Percentiles rank a stretch among this genome's conserved stretches.
phyloP scores from a whole-genome alignment of 805 yeast species.

The Danielozyma ontarioensis region DNA sequence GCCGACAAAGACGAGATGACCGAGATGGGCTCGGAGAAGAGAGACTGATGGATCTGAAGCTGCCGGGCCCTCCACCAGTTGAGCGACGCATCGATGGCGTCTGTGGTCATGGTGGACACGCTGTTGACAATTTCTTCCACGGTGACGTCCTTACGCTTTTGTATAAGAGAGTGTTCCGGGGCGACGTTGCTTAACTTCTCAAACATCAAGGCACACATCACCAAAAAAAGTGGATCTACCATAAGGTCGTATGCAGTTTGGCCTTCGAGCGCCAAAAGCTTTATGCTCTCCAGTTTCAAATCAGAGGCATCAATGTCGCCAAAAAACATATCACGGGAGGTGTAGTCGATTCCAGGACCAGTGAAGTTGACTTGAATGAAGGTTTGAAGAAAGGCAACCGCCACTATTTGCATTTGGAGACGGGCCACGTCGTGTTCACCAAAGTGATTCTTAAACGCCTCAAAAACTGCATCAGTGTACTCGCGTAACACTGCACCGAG shows the following conservation, averaged over 20 bases:
- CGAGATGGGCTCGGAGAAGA: constrained; percentile 60
- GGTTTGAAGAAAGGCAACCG: constrained; percentile 58
- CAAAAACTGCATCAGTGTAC: constrained; percentile 11
- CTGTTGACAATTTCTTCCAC: constrained; percentile 19
- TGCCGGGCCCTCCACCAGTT: constrained; percentile 78
- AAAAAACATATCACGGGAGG: constrained; percentile 27
- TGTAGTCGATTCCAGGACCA: constrained; percentile 61
- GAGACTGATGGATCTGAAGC: constrained; percentile 55
- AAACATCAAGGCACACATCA: constrained; percentile 25
- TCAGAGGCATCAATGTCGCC: constrained; percentile 12
- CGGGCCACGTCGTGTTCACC: constrained; percentile 6
- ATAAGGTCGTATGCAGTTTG: constrained; percentile 60
- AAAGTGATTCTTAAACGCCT: constrained; percentile 6
- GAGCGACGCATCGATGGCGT: constrained; percentile 37
- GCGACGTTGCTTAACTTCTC: constrained; percentile 40
- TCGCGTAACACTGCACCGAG: constrained; percentile 14
- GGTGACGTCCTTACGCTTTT: constrained; percentile 15
- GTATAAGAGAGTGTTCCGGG: constrained; percentile 35
- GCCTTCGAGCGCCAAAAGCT: constrained; percentile 52
- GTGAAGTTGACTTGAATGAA: constrained; percentile 77
- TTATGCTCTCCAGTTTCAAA: constrained; percentile 28
- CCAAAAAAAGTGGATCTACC: constrained; percentile 29
- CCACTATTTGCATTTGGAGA: constrained; percentile 33
- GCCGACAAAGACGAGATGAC: constrained; percentile 39
- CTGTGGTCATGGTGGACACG: constrained; percentile 4